Evolutionary conservation across 208 protist genomes (phyloP).

Genomic region (Porcisia hertigi): DNA sequence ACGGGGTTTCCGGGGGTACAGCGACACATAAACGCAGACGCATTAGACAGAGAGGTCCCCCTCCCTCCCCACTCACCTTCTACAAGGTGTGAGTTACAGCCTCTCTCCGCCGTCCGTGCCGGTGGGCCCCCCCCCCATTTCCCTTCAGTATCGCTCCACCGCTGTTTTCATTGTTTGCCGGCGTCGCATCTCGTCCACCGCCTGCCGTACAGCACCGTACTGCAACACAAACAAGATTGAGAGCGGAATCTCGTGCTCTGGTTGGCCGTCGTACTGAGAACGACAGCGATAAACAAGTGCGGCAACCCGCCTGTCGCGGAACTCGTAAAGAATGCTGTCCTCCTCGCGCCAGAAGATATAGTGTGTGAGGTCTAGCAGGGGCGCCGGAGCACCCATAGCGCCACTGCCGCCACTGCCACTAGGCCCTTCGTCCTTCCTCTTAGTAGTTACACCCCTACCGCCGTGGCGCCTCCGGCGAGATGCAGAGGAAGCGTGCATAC

Average conservation of each 20-base stretch:
- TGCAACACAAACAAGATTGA: conserved; percentile 80
- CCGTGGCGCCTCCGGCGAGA: conserved; percentile 8
- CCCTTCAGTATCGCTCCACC: conserved; percentile 51
- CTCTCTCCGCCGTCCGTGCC: background rate
- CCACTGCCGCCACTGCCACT: background rate
- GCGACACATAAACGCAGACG: background rate
- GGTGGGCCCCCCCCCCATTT: background rate
- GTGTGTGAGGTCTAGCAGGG: conserved; percentile 51
- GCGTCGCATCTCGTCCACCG: conserved; percentile 73
- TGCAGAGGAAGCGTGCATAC: background rate
- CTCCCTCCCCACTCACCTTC: no score
- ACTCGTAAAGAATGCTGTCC: conserved; percentile 72
- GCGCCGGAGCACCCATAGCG: conserved; percentile 20
- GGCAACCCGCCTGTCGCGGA: conserved; percentile 84
- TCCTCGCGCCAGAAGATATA: conserved; percentile 92
- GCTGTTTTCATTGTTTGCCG: conserved; percentile 45
- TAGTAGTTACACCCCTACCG: conserved; percentile 1
- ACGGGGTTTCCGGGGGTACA: background rate
- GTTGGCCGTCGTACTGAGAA: conserved; percentile 84
- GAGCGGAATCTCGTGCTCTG: conserved; percentile 79
- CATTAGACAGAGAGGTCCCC: background rate
- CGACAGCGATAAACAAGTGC: conserved; percentile 79
- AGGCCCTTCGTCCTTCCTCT: conserved; percentile 6
- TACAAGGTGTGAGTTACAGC: background rate
- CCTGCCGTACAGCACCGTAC: conserved; percentile 62